Evolutionary conservation across 2,329 filamentous ascomycete genomes (phyloP).

Genomic region (Nigrospora osmanthi): DNA sequence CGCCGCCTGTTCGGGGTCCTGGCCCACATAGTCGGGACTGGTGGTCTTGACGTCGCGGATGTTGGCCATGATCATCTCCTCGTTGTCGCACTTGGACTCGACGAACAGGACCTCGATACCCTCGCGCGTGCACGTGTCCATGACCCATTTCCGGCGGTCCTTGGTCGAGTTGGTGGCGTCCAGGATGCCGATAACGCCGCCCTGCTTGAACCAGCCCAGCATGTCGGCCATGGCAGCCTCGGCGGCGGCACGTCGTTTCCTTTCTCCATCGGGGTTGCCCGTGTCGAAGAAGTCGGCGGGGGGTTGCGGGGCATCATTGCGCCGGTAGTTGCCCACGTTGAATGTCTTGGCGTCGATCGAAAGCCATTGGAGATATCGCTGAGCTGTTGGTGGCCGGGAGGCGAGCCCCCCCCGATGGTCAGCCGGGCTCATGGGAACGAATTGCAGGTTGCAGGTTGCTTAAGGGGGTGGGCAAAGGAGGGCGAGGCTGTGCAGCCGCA

Average conservation of each 20-base stretch:
- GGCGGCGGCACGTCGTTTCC: conserved; percentile 77
- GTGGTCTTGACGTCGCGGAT: conserved; percentile 97
- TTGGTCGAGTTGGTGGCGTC: conserved; percentile 98
- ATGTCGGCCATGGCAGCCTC: conserved; percentile 91
- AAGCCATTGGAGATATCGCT: conserved; percentile 93
- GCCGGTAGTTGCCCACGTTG: conserved; percentile 95
- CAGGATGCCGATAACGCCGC: conserved; percentile 83
- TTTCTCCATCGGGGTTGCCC: conserved; percentile 82
- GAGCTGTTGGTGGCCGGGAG: conserved; percentile 43
- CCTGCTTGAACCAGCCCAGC: conserved; percentile 79
- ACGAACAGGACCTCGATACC: conserved; percentile 90
- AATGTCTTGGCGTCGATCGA: conserved; percentile 91
- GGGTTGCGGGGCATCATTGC: conserved; percentile 81
- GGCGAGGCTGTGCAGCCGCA: too few relatives aligned
- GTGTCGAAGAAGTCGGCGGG: conserved; percentile 93
- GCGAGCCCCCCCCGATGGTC: neutral
- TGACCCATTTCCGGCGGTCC: conserved; percentile 81
- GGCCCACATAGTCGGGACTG: conserved; percentile 87
- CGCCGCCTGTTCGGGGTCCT: conserved; percentile 87
- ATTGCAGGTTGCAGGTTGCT: neutral
- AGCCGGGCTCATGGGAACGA: too few relatives aligned
- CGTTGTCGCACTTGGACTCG: conserved; percentile 93
- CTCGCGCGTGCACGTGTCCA: conserved; percentile 66
- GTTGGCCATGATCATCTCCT: conserved; percentile 95
- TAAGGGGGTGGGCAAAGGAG: too few relatives aligned